Percentiles rank a stretch among this genome's conserved stretches.
phyloP scores from a whole-genome alignment of 257 asterid genomes.

The Jacaranda copaia region DNA sequence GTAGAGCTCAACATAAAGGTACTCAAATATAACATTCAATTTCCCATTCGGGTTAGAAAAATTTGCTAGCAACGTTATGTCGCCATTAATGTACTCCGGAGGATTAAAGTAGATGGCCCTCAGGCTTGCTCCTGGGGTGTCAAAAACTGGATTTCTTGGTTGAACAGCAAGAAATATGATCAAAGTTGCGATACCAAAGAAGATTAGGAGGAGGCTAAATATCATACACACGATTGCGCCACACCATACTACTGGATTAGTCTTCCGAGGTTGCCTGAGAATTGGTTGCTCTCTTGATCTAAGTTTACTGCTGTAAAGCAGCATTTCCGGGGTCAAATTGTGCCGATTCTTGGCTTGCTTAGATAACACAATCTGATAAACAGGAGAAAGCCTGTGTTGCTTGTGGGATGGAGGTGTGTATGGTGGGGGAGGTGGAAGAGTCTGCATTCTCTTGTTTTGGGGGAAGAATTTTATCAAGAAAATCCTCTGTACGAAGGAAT shows the following conservation, averaged over 20 bases:
- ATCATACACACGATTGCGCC: conserved; percentile 72
- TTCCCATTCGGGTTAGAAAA: conserved; percentile 86
- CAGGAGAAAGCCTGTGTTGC: conserved; percentile 47
- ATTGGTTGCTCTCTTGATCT: conserved; percentile 59
- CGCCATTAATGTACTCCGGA: conserved; percentile 60
- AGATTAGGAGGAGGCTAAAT: conserved; percentile 70
- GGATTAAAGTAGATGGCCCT: conserved; percentile 56
- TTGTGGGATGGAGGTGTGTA: conserved; percentile 41
- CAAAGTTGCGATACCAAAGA: conserved; percentile 68
- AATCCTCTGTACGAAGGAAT: conserved; percentile 26
- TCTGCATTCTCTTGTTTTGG: conserved; percentile 40
- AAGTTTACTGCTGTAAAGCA: conserved; percentile 42
- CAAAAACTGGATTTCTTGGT: conserved; percentile 72
- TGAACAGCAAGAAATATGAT: conserved; percentile 60
- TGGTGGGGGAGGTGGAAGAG: conserved; percentile 52
- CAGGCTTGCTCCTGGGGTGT: conserved; percentile 70
- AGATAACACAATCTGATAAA: conserved; percentile 44
- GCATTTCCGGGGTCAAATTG: conserved; percentile 42
- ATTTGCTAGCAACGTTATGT: conserved; percentile 70
- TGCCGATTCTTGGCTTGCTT: conserved; percentile 50
- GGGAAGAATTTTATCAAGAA: conserved; percentile 21
- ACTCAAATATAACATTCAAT: conserved; percentile 67
- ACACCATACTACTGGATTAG: conserved; percentile 79
- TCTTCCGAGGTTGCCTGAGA: conserved; percentile 52
- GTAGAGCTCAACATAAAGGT: conserved; percentile 63